Evolutionary conservation across 78 protist species (phyloP).

Genomic region (Dictyostelium purpureum): DNA sequence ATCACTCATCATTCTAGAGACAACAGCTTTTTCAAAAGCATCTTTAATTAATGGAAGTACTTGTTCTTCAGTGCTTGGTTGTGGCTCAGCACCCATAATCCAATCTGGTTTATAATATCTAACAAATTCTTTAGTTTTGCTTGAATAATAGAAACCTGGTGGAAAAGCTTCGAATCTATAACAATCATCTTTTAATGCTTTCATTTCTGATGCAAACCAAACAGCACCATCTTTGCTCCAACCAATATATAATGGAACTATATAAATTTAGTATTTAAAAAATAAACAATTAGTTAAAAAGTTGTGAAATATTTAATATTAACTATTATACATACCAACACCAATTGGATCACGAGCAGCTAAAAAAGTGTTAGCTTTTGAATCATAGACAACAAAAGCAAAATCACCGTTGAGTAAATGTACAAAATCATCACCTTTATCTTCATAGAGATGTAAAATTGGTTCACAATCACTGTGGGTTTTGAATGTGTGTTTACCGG

Average conservation of each 20-base stretch:
- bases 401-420: conserved; percentile 86
- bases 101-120: conserved; percentile 82
- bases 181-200: conserved; percentile 90
- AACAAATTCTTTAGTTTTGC: conserved; percentile 62
- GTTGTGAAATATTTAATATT: not conserved
- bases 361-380: conserved; percentile 10
- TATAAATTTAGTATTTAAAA: not conserved
- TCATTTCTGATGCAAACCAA: conserved; percentile 91
- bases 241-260: conserved; percentile 89
- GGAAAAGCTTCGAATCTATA: conserved; percentile 81
- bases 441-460: conserved; percentile 82
- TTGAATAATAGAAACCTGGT: conserved; percentile 88
- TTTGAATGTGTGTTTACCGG: conserved; percentile 68
- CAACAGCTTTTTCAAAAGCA: conserved; percentile 85
- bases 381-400: conserved; percentile 86
- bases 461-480: conserved; percentile 93
- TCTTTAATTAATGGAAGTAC: conserved; percentile 65
- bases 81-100: conserved; percentile 64
- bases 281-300: not conserved
- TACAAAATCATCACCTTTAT: conserved; percentile 74
- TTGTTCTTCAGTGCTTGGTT: conserved; percentile 3
- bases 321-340: conserved; percentile 39
- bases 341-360: conserved; percentile 96
- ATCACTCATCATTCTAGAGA: conserved; percentile 87
- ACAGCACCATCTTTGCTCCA: conserved; percentile 83